These are phyloP conservation scores for Hortaea werneckii DNA, from an alignment of 2,329 filamentous ascomycete species.

Conservation along the genomic window DNA sequence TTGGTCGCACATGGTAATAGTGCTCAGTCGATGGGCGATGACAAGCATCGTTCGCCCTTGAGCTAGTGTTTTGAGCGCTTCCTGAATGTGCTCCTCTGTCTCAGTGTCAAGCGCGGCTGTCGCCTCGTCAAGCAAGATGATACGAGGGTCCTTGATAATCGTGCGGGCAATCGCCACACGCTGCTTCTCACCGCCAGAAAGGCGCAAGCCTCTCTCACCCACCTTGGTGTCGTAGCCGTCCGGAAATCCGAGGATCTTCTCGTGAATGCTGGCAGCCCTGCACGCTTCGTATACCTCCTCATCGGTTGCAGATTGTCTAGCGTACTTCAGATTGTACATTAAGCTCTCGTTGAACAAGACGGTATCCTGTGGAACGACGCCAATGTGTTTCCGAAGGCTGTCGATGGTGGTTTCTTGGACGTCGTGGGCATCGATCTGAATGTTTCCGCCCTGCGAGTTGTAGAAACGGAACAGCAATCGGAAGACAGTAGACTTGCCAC, in stretches of 20 bases:
- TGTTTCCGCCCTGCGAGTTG: slow-evolving; percentile 68
- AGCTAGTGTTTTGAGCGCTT: slow-evolving; percentile 70
- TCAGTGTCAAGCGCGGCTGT: slow-evolving; percentile 86
- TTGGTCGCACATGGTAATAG: slow-evolving; percentile 46
- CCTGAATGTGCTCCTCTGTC: slow-evolving; percentile 87
- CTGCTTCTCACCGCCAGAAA: slow-evolving; percentile 89
- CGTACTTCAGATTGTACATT: slow-evolving; percentile 91
- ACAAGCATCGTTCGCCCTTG: slow-evolving; percentile 85
- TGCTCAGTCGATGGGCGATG: slow-evolving; percentile 64
- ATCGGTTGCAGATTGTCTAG: slow-evolving; percentile 68
- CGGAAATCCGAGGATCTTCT: slow-evolving; percentile 80
- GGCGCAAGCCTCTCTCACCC: slow-evolving; percentile 74
- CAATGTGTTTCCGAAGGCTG: slow-evolving; percentile 82
- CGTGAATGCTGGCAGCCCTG: slow-evolving; percentile 79
- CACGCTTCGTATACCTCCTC: slow-evolving; percentile 76
- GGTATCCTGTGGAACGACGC: slow-evolving; percentile 93
- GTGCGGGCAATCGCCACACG: slow-evolving; percentile 87
- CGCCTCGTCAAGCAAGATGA: slow-evolving; percentile 88
- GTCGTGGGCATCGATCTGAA: slow-evolving; percentile 74
- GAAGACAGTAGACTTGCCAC: slow-evolving; percentile 94
- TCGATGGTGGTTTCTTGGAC: slow-evolving; percentile 77
- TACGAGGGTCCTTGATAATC: slow-evolving; percentile 80
- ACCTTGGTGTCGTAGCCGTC: slow-evolving; percentile 85
- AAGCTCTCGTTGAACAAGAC: slow-evolving; percentile 88
- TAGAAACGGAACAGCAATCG: slow-evolving; percentile 95